Conservation (phyloP, 1,284 basidiomycete species). For the Laetiporus sulphureus region DNA sequence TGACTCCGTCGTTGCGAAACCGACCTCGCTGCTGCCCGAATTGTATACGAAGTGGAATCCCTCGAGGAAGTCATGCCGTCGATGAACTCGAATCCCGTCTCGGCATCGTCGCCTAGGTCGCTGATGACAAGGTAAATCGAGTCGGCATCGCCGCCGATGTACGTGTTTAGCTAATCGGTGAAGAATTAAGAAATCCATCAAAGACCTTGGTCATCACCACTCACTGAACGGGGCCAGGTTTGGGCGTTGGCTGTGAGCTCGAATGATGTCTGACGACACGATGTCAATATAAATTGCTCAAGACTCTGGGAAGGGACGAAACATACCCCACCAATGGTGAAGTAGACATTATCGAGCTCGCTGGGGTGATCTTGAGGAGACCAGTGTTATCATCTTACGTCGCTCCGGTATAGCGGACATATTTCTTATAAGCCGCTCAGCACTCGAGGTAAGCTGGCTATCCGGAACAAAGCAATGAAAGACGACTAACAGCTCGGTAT, state of each 20-base stretch:
- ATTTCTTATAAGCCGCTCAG: constrained; percentile 5
- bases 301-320: neutral
- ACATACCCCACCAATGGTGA: constrained; percentile 33
- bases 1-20: constrained; percentile 36
- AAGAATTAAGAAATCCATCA: neutral
- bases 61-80: constrained; percentile 23
- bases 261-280: constrained; percentile 11
- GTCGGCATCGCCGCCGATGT: constrained; percentile 20
- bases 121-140: constrained; percentile 23
- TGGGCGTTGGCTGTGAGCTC: constrained; percentile 23
- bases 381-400: constrained; percentile 29
- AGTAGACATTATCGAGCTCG: constrained; percentile 35
- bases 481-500: constrained; percentile 28
- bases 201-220: neutral
- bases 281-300: neutral
- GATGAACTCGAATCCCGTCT: constrained; percentile 23
- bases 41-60: constrained; percentile 24
- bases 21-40: constrained; percentile 35
- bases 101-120: constrained; percentile 16
- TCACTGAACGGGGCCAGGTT: constrained; percentile 20
- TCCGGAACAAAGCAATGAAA: no score
- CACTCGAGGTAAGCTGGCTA: no score
- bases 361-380: constrained; percentile 30
- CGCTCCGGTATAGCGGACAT: constrained; percentile 11
- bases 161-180: constrained; percentile 20